Conservation (phyloP, 2,329 filamentous ascomycete species). For the Teratosphaeria gauchensis region DNA sequence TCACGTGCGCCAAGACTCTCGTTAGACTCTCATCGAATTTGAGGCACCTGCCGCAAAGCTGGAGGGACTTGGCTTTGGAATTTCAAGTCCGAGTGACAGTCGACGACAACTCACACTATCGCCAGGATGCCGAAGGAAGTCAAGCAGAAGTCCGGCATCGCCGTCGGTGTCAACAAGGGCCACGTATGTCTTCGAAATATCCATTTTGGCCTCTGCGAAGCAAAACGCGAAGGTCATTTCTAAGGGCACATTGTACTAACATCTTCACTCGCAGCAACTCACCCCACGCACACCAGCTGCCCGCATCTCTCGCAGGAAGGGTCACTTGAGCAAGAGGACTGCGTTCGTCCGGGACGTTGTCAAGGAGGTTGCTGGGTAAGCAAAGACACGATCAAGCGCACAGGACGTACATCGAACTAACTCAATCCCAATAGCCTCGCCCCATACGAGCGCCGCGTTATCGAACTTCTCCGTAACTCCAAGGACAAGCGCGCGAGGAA, state of each 20-base stretch:
- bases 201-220: too few relatives aligned
- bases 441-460: constrained; percentile 85
- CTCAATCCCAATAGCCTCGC: constrained; percentile 27
- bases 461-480: constrained; percentile 97
- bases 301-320: constrained; percentile 65
- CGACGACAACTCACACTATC: constrained; percentile 16
- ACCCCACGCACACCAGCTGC: constrained; percentile 41
- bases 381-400: background rate
- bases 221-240: too few relatives aligned
- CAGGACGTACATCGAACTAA: constrained; percentile 1
- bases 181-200: constrained; percentile 53
- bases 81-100: background rate
- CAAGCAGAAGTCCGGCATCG: constrained; percentile 46
- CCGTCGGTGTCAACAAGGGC: constrained; percentile 55
- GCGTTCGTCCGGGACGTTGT: constrained; percentile 95
- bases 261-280: constrained; percentile 33
- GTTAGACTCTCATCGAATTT: background rate
- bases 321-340: constrained; percentile 92
- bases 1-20: background rate
- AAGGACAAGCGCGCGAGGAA: constrained; percentile 99
- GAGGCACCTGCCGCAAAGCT: background rate
- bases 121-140: constrained; percentile 44
- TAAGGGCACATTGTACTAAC: constrained; percentile 17
- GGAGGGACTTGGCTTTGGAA: background rate
- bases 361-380: constrained; percentile 94